Base-by-base conservation (phyloP, 257 asterid genomes). In the Penstemon davidsonii region DNA sequence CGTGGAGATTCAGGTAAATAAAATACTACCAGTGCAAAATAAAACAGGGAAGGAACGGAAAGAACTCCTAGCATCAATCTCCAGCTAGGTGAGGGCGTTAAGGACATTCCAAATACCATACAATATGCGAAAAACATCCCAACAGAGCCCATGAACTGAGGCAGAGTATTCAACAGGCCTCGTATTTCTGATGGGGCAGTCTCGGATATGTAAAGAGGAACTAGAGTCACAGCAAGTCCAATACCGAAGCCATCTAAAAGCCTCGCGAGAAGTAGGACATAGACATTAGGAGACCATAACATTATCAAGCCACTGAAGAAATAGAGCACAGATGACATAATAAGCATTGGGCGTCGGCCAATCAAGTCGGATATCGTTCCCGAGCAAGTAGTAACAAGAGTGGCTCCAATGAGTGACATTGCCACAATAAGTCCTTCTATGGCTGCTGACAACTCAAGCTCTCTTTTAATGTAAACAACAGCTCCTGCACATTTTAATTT, bases 1-100 rank as follows among this genome's bases (percentile, higher is more conserved):
- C 95, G 84, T 69, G 96, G 95, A 77, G 96, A 87, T 71, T 89
- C 96, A 8, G 96, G 96, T 61, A 89, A 78, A 78, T 74, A 89
- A 62, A 89, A 60, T 1, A 89, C 86, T 2, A 72, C 76, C 54
- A 89, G 73, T 4, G 62, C 80, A 70, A 89, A 89, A 69, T 79
- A 89, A 7, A 85, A 61, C 51, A 85, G 75, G 55, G 96, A 87
- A n/a, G 96, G 96, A 70, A 87, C 54, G 3, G 85, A 89, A 72
- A 89, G 90, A 77, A 89, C 86, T 64, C 96, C 96, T 1, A 89
- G 85, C 95, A 89, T 89, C 85, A 89, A 46, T 25, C 95, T 68
- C 96, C 95, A 89, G 80, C 95, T 89, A 5, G 95, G 87, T 0
- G 84, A 65, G 58, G 85, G 55, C 79, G 49, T 40, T 15, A 87